Base-by-base conservation (phyloP, 371 early-diverging fungal species). In the Blakeslea trispora region DNA sequence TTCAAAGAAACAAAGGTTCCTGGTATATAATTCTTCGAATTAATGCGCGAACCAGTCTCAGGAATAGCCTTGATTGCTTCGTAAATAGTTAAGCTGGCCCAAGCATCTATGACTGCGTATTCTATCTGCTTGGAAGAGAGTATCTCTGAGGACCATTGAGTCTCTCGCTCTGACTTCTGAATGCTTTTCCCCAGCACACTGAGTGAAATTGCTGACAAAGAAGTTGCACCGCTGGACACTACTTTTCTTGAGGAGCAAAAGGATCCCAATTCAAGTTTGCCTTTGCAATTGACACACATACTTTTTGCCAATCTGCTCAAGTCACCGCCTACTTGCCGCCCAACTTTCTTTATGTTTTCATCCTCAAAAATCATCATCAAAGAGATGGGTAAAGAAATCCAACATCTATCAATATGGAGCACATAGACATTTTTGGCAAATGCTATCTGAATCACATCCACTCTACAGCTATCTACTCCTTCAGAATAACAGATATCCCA, bases 1-100 rank as follows among this genome's bases (percentile, higher is more conserved):
- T 49, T 35, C 4, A 49, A 35, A 35, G 17, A 15, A 35, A 49
- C 49, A 49, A n/a, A 49, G 15, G 37, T 49, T 49, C 49, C 49
- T 18, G 49, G 37, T n/a, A 32, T 9, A 18, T 35, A 49, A 10
- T 49, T 49, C 18, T 18, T 31, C 1, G 32, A 15, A 3, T 8
- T 49, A 8, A 49, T 8, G 1, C 49, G 32, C 1, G 35, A 34
- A 35, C 49, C 49, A 49, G 35, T 10, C 21, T 32, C 32, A 17
- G 49, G 49, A 34, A 35, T 49, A 9, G 14, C 35, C 1, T 18
- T 35, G 17, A 11, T 34, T n/a, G 21, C n/a, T 34, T 35, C 34
- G 9, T 49, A 35, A 5, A 49, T 49, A 10, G n/a, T n/a, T n/a
- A 49, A 19, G 32, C 49, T 49, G 9, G 49, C 28, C 28, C 28